Conservation (phyloP, 2,329 filamentous ascomycete genomes). For the Phyllosticta citribraziliensis region DNA sequence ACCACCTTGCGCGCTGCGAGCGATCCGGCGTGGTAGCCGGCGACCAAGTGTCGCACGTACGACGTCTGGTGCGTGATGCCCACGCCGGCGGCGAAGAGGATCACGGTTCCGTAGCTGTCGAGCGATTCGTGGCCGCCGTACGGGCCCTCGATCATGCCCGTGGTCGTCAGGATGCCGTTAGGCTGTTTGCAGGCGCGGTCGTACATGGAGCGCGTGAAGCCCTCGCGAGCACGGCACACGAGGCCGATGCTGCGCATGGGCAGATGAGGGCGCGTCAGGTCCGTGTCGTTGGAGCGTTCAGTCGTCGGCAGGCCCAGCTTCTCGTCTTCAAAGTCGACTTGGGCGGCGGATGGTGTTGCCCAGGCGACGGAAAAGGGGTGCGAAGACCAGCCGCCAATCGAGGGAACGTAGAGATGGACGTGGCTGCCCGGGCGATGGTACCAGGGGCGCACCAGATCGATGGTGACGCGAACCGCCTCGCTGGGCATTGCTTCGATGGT, state of each 20-base stretch:
- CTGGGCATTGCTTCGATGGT: slow-evolving; percentile 49
- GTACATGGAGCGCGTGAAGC: slow-evolving; percentile 62
- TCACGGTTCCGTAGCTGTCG: slow-evolving; percentile 66
- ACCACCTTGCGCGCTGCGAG: slow-evolving; percentile 62
- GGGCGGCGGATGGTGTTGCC: background rate
- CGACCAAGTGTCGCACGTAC: slow-evolving; percentile 62
- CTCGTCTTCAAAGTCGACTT: slow-evolving; percentile 19
- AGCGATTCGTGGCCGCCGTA: slow-evolving; percentile 64
- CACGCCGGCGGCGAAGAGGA: slow-evolving; percentile 72
- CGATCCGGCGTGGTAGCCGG: slow-evolving; percentile 57
- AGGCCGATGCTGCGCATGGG: slow-evolving; percentile 51
- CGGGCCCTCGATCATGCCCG: slow-evolving; percentile 63
- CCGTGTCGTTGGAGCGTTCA: slow-evolving; percentile 17
- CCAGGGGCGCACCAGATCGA: slow-evolving; percentile 47
- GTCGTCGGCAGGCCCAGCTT: slow-evolving; percentile 20
- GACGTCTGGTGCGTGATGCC: slow-evolving; percentile 73
- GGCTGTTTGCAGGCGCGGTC: slow-evolving; percentile 54
- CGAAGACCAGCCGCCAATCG: slow-evolving; percentile 30
- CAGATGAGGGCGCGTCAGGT: slow-evolving; percentile 17
- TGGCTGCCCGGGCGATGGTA: slow-evolving; percentile 47
- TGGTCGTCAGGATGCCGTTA: slow-evolving; percentile 52
- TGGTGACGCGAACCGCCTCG: slow-evolving; percentile 52
- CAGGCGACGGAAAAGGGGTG: slow-evolving; percentile 41
- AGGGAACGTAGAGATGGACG: slow-evolving; percentile 51
- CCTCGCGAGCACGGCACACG: slow-evolving; percentile 62